phyloP scores from a whole-genome alignment of 495 filamentous ascomycete species.

The Penicillium psychrofluorescens region DNA sequence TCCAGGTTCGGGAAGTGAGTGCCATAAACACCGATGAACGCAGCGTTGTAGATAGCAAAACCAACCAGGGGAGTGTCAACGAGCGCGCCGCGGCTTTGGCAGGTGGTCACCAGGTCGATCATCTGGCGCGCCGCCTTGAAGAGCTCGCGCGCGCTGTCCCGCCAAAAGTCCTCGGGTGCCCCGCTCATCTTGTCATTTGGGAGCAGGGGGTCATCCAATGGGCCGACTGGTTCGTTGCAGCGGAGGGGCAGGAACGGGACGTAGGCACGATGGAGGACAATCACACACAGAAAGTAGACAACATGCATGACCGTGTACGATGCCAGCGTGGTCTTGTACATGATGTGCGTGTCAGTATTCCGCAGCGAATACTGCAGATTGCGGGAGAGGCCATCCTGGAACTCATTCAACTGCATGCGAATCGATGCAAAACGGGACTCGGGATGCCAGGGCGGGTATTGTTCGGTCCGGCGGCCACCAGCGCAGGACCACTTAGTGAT shows the following conservation, averaged over 20 bases:
- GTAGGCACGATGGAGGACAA: slow-evolving; percentile 76
- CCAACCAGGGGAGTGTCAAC: slow-evolving; percentile 76
- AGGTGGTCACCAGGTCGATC: slow-evolving; percentile 67
- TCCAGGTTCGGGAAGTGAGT: slow-evolving; percentile 77
- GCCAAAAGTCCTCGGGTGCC: slow-evolving; percentile 59
- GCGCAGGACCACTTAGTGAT: slow-evolving; percentile 70
- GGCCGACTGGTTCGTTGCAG: slow-evolving; percentile 60
- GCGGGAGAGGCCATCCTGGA: slow-evolving; percentile 59
- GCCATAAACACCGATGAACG: slow-evolving; percentile 63
- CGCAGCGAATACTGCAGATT: slow-evolving; percentile 63
- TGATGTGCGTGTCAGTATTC: slow-evolving; percentile 78
- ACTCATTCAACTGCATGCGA: slow-evolving; percentile 51
- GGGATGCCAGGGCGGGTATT: slow-evolving; percentile 55
- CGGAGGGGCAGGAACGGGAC: slow-evolving; percentile 74
- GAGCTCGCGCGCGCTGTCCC: slow-evolving; percentile 63
- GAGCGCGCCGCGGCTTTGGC: slow-evolving; percentile 60
- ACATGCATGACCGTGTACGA: slow-evolving; percentile 74
- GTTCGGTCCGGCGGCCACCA: slow-evolving; percentile 58
- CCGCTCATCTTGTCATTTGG: slow-evolving; percentile 41
- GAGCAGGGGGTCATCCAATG: slow-evolving; percentile 65
- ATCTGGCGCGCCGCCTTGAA: slow-evolving; percentile 69
- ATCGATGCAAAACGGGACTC: slow-evolving; percentile 58
- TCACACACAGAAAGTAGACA: slow-evolving; percentile 66
- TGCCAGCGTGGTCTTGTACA: slow-evolving; percentile 60
- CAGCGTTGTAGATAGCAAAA: slow-evolving; percentile 78